Conservation (phyloP, 2,329 filamentous ascomycete species). For the Epichloe gansuensis region DNA sequence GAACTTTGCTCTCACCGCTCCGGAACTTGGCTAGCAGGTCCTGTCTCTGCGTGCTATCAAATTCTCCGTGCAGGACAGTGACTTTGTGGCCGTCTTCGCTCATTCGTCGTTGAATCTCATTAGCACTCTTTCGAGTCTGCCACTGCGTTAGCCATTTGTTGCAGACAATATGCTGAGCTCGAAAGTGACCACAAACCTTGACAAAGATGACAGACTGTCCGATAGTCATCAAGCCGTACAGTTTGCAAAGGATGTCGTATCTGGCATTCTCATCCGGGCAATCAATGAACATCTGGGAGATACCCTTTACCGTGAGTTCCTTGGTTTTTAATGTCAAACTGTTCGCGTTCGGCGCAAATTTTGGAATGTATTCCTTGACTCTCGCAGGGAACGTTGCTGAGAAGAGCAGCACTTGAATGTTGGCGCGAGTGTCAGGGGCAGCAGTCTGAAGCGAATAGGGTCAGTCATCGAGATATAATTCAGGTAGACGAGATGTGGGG, state of each 20-base stretch:
- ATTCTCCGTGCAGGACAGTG: slow-evolving; percentile 75
- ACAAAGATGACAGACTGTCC: slow-evolving; percentile 98
- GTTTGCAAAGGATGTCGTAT: slow-evolving; percentile 77
- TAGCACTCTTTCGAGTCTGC: slow-evolving; percentile 75
- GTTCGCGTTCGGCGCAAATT: slow-evolving; percentile 78
- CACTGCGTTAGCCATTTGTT: slow-evolving; percentile 8
- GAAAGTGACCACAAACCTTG: slow-evolving; percentile 42
- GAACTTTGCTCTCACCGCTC: slow-evolving; percentile 76
- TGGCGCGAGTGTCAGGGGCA: slow-evolving; percentile 47
- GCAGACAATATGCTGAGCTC: not conserved
- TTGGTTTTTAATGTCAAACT: slow-evolving; percentile 78
- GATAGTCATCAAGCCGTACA: slow-evolving; percentile 93
- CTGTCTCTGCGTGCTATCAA: slow-evolving; percentile 76
- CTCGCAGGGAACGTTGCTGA: slow-evolving; percentile 86
- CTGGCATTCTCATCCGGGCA: slow-evolving; percentile 73
- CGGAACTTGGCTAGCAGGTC: slow-evolving; percentile 78
- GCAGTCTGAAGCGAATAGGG: slow-evolving; percentile 17
- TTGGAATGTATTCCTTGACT: slow-evolving; percentile 71
- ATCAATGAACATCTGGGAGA: slow-evolving; percentile 96
- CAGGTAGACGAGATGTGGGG: too few relatives aligned
- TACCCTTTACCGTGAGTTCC: slow-evolving; percentile 90
- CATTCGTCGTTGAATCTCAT: slow-evolving; percentile 78
- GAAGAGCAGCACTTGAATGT: slow-evolving; percentile 83
- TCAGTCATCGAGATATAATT: not conserved
- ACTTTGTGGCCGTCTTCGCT: slow-evolving; percentile 81